Conservation (phyloP, 768 basidiomycete species). For the Infundibulicybe gibba region DNA sequence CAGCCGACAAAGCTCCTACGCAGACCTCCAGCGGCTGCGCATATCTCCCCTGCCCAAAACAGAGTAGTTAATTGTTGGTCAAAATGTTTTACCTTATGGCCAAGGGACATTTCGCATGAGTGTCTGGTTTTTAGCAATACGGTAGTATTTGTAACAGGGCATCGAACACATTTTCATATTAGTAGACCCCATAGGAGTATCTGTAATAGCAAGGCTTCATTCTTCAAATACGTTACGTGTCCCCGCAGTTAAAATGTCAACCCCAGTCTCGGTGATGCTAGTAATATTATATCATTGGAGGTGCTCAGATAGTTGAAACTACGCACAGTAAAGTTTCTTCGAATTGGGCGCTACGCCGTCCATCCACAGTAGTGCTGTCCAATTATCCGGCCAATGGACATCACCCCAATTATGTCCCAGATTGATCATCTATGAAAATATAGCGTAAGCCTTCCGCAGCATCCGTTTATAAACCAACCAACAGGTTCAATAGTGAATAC, state of each 20-base stretch:
- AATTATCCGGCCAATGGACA: slow-evolving; percentile 90
- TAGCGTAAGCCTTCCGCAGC: slow-evolving; percentile 2
- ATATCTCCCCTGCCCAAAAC: slow-evolving; percentile 20
- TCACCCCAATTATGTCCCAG: slow-evolving; percentile 73
- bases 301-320: not conserved
- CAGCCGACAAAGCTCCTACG: slow-evolving; percentile 72
- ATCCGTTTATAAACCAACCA: slow-evolving; percentile 15
- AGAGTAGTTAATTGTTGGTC: not conserved
- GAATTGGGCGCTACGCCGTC: slow-evolving; percentile 91
- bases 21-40: slow-evolving; percentile 74
- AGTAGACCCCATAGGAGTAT: too few relatives aligned
- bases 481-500: slow-evolving; percentile 82
- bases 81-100: too few relatives aligned
- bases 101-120: too few relatives aligned
- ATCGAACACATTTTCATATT: too few relatives aligned
- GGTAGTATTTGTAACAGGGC: too few relatives aligned
- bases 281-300: slow-evolving; percentile 1
- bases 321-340: slow-evolving; percentile 94
- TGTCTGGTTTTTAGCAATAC: too few relatives aligned
- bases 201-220: not conserved
- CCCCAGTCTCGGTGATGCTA: slow-evolving; percentile 90
- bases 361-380: slow-evolving; percentile 96
- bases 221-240: not conserved
- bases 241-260: slow-evolving; percentile 79
- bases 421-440: slow-evolving; percentile 77